A percentile compares a stretch with the other conserved stretches of the same genome.
These are phyloP conservation scores for Alloteropsis semialata DNA, from an alignment of 176 grass and related monocot genomes.

Conservation along the genomic window DNA sequence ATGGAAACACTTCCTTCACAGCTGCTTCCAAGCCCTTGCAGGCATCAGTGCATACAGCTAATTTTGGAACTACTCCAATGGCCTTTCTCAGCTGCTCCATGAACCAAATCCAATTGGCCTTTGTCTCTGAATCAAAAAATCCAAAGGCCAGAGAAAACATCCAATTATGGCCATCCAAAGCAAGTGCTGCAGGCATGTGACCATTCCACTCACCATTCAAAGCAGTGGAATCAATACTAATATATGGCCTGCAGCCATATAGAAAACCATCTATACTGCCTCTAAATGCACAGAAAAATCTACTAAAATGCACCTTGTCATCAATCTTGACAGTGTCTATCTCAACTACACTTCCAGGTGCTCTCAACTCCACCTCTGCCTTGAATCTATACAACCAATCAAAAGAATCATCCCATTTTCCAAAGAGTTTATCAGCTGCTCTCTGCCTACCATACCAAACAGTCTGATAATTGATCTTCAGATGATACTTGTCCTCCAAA, in stretches of 20 bases:
- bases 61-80: too few species aligned
- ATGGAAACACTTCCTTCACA: too few species aligned
- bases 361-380: neutral
- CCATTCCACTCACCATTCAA: too few species aligned
- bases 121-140: too few species aligned
- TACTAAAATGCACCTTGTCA: fast-evolving
- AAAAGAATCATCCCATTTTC: neutral
- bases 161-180: too few species aligned
- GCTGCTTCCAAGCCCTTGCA: too few species aligned
- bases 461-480: neutral
- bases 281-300: neutral
- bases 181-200: too few species aligned
- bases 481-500: neutral
- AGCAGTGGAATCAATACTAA: too few species aligned
- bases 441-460: neutral
- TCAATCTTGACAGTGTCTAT: fast-evolving
- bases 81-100: too few species aligned
- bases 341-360: neutral
- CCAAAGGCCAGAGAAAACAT: too few species aligned
- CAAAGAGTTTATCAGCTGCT: neutral
- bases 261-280: neutral
- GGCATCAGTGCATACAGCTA: too few species aligned
- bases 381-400: neutral
- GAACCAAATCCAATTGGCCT: too few species aligned
- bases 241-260: neutral